Conservation (phyloP, 345 rosid genomes). For the Nephelium lappaceum region DNA sequence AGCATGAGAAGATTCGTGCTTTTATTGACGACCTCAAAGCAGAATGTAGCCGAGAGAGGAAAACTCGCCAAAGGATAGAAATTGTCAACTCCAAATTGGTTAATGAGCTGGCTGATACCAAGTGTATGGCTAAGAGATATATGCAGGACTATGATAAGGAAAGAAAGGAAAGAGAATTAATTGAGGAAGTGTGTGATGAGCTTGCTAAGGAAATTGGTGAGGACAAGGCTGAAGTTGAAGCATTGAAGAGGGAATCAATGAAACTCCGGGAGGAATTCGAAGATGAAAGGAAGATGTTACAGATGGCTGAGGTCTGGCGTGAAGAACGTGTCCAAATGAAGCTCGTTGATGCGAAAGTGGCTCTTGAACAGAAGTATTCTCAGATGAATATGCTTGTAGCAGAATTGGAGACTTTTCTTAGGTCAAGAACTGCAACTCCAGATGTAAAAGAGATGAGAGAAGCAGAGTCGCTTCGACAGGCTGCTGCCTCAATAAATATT, state of each 20-base stretch:
- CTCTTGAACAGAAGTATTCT: slow-evolving; percentile 57
- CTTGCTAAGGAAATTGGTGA: slow-evolving; percentile 84
- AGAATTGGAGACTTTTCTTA: slow-evolving; percentile 57
- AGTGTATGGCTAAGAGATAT: slow-evolving; percentile 57
- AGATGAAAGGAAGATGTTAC: slow-evolving; percentile 88
- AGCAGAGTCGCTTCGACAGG: slow-evolving; percentile 53
- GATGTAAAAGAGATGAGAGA: slow-evolving; percentile 45
- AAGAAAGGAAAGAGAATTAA: slow-evolving; percentile 66
- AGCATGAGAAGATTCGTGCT: slow-evolving; percentile 84
- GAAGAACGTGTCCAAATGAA: slow-evolving; percentile 97
- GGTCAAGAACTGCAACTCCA: slow-evolving; percentile 39
- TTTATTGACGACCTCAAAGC: slow-evolving; percentile 65
- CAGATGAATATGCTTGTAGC: slow-evolving; percentile 64
- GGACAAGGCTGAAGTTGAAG: slow-evolving; percentile 80
- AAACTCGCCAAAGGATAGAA: slow-evolving; percentile 72
- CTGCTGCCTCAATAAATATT: slow-evolving; percentile 50
- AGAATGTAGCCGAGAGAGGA: slow-evolving; percentile 69
- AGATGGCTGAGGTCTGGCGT: slow-evolving; percentile 98
- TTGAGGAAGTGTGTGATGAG: slow-evolving; percentile 92
- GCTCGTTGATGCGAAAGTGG: slow-evolving; percentile 79
- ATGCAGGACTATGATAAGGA: slow-evolving; percentile 74
- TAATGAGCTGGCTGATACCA: slow-evolving; percentile 75
- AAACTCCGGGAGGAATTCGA: slow-evolving; percentile 70
- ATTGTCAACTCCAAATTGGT: slow-evolving; percentile 68
- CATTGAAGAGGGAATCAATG: slow-evolving; percentile 65